phyloP scores from a whole-genome alignment of 805 yeast genomes.

The Barnettozyma californica region DNA sequence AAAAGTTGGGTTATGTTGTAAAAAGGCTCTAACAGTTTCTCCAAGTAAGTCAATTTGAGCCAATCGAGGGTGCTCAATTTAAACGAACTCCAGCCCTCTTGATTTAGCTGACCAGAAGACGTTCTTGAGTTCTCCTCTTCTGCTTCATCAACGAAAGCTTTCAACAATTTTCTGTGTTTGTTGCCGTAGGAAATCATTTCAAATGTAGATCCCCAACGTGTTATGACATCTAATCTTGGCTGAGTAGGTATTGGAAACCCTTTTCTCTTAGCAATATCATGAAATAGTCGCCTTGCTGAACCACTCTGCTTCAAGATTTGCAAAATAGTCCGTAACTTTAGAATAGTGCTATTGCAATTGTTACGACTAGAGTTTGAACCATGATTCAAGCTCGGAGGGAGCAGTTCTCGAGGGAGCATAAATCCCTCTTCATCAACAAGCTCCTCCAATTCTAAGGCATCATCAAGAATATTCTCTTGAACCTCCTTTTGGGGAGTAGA shows the following conservation, averaged over 20 bases:
- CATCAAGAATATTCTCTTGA: not conserved
- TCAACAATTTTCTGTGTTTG: not conserved
- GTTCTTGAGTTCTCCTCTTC: not conserved
- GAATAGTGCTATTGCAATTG: not conserved
- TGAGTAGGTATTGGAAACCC: not conserved
- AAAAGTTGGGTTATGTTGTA: not conserved
- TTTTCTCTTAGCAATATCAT: not conserved
- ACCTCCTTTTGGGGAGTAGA: not conserved
- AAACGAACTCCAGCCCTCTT: not conserved
- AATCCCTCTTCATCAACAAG: not conserved
- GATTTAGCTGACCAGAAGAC: not conserved
- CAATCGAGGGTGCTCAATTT: not conserved
- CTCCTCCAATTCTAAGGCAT: not conserved
- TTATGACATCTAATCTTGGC: not conserved
- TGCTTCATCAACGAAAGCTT: not conserved
- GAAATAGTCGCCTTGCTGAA: not conserved
- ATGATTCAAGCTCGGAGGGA: not conserved
- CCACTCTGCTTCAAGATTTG: not conserved
- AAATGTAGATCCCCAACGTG: not conserved
- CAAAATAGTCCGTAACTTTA: not conserved
- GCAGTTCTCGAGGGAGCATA: not conserved
- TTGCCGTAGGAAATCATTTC: not conserved
- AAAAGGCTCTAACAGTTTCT: not conserved
- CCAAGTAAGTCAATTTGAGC: not conserved
- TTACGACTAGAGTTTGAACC: not conserved